phyloP scores from a whole-genome alignment of 2,329 filamentous ascomycete species.

The Venturiaceae sp. region DNA sequence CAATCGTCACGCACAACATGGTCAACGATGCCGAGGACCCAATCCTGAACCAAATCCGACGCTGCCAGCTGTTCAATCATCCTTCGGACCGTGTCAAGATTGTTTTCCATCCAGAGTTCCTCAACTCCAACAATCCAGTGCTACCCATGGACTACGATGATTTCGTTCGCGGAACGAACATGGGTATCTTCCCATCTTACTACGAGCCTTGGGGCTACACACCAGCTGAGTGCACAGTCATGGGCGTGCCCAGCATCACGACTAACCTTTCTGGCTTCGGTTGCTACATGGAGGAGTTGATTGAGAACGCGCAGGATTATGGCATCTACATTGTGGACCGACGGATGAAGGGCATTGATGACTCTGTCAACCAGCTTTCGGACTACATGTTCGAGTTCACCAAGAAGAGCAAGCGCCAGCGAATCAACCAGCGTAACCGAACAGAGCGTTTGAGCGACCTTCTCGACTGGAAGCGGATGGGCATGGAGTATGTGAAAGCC shows the following conservation, averaged over 20 bases:
- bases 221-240: slow-evolving; percentile 94
- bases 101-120: slow-evolving; percentile 94
- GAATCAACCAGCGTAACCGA: slow-evolving; percentile 96
- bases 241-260: slow-evolving; percentile 97
- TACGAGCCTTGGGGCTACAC: slow-evolving; percentile 99
- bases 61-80: slow-evolving; percentile 96
- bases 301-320: slow-evolving; percentile 95
- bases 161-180: slow-evolving; percentile 91
- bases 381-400: slow-evolving; percentile 92
- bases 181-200: slow-evolving; percentile 94
- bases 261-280: slow-evolving; percentile 97
- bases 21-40: slow-evolving; percentile 87
- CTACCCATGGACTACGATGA: slow-evolving; percentile 96
- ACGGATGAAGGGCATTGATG: slow-evolving; percentile 88
- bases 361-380: slow-evolving; percentile 91
- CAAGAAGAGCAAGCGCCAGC: slow-evolving; percentile 85
- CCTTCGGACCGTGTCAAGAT: slow-evolving; percentile 93
- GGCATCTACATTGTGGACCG: slow-evolving; percentile 99
- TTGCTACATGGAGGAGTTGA: slow-evolving; percentile 98
- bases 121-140: slow-evolving; percentile 92
- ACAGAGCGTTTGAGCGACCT: slow-evolving; percentile 92
- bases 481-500: slow-evolving; percentile 97
- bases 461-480: slow-evolving; percentile 98
- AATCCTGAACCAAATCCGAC: slow-evolving; percentile 88
- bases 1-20: slow-evolving; percentile 99